Conservation (phyloP, 176 grass and related monocot species). For the Carex myosuroides region DNA sequence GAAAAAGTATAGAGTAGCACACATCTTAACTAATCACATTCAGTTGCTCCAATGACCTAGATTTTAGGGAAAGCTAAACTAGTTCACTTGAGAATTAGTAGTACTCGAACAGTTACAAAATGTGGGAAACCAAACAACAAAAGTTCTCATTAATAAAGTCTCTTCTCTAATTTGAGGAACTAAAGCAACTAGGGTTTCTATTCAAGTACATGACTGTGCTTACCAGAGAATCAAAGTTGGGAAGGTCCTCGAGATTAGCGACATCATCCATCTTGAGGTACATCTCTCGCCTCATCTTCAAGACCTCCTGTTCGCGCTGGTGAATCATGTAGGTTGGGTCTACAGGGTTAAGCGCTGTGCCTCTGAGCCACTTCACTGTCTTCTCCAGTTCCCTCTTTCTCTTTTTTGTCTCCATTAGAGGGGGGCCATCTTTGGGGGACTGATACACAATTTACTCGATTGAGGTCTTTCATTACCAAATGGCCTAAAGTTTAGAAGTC, state of each 20-base stretch:
- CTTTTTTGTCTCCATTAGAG: neutral
- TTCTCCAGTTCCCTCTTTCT: conserved; percentile 37
- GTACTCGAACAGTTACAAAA: neutral
- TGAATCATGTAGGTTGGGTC: conserved; percentile 21
- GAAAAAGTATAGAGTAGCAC: neutral
- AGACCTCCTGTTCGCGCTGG: conserved; percentile 38
- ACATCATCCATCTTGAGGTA: conserved; percentile 53
- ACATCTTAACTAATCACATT: neutral
- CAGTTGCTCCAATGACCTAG: neutral
- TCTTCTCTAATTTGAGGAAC: neutral
- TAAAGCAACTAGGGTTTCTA: conserved; percentile 16
- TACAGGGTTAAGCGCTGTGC: conserved; percentile 43
- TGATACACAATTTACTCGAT: neutral
- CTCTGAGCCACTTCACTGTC: conserved; percentile 44
- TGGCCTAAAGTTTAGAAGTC: neutral
- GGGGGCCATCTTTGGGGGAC: neutral
- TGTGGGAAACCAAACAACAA: neutral
- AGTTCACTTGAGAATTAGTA: neutral
- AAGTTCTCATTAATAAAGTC: neutral
- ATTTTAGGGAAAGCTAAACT: neutral
- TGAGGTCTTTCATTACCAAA: neutral
- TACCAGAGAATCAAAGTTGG: conserved; percentile 47
- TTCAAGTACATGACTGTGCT: neutral
- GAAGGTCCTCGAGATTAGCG: conserved; percentile 38
- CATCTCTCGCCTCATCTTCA: conserved; percentile 41